phyloP scores from a whole-genome alignment of 1,284 basidiomycete genomes.

The Bjerkandera adusta region DNA sequence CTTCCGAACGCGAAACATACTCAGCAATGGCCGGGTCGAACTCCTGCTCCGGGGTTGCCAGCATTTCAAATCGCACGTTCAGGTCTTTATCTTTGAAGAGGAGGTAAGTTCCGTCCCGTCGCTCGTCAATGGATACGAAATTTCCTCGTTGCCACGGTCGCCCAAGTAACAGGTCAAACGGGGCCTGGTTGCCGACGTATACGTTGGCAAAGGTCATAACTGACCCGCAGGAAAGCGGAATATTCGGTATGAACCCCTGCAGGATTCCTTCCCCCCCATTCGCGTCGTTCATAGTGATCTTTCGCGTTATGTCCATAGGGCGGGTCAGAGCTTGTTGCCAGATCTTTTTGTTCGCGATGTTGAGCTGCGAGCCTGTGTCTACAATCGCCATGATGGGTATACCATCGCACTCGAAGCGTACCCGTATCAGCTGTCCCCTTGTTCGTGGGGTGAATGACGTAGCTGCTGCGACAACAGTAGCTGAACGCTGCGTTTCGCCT shows the following conservation, averaged over 20 bases:
- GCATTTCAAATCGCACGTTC: slow-evolving; percentile 2
- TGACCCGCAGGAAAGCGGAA: slow-evolving; percentile 1
- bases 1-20: too few species aligned
- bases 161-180: slow-evolving; percentile 27
- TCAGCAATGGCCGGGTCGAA: neutral
- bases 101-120: slow-evolving; percentile 25
- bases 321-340: neutral
- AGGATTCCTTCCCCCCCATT: slow-evolving; percentile 8
- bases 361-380: slow-evolving; percentile 9
- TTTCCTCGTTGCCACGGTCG: slow-evolving; percentile 29
- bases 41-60: neutral
- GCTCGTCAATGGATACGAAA: slow-evolving; percentile 26
- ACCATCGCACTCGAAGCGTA: neutral
- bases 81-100: slow-evolving; percentile 12
- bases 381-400: neutral
- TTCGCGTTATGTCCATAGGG: slow-evolving; percentile 3
- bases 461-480: too few species aligned
- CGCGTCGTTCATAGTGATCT: slow-evolving; percentile 6
- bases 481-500: too few species aligned
- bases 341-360: slow-evolving; percentile 1
- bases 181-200: slow-evolving; percentile 18
- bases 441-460: too few species aligned
- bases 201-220: slow-evolving; percentile 17
- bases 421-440: neutral
- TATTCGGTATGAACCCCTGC: slow-evolving; percentile 2